phyloP scores from a whole-genome alignment of 2,329 filamentous ascomycete genomes.

The Akanthomyces lecanii region DNA sequence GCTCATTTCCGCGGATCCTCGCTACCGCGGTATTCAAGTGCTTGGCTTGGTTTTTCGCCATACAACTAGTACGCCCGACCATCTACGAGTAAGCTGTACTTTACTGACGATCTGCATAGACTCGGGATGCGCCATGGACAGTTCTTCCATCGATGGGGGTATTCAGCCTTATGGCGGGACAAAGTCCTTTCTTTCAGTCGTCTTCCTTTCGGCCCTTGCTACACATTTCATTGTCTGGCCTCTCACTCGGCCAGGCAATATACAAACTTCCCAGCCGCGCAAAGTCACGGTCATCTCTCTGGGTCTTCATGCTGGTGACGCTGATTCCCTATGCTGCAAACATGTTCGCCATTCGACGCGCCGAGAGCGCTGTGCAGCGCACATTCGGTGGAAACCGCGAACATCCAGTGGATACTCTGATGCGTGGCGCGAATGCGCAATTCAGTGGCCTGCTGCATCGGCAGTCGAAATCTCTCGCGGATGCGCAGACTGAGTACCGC shows the following conservation, averaged over 20 bases:
- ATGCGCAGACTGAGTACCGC: slow-evolving; percentile 38
- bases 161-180: slow-evolving; percentile 9
- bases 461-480: slow-evolving; percentile 36
- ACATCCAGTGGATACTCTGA: slow-evolving; percentile 36
- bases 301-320: slow-evolving; percentile 29
- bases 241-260: slow-evolving; percentile 31
- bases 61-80: slow-evolving; percentile 27
- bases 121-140: slow-evolving; percentile 20
- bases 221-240: slow-evolving; percentile 26
- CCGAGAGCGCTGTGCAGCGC: slow-evolving; percentile 16
- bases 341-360: slow-evolving; percentile 22
- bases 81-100: fast-evolving
- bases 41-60: slow-evolving; percentile 32
- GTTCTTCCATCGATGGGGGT: slow-evolving; percentile 11
- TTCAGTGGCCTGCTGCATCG: slow-evolving; percentile 31
- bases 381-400: slow-evolving; percentile 14
- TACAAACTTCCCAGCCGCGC: slow-evolving; percentile 29
- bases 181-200: slow-evolving; percentile 11
- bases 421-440: slow-evolving; percentile 23
- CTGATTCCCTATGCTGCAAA: slow-evolving; percentile 31
- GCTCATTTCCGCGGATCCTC: background rate
- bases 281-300: slow-evolving; percentile 27
- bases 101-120: slow-evolving; percentile 21
- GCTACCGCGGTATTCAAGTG: slow-evolving; percentile 25
- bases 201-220: slow-evolving; percentile 22